Evolutionary conservation across 1,284 basidiomycete genomes (phyloP).

Genomic region (Apiotrichum porosum): DNA sequence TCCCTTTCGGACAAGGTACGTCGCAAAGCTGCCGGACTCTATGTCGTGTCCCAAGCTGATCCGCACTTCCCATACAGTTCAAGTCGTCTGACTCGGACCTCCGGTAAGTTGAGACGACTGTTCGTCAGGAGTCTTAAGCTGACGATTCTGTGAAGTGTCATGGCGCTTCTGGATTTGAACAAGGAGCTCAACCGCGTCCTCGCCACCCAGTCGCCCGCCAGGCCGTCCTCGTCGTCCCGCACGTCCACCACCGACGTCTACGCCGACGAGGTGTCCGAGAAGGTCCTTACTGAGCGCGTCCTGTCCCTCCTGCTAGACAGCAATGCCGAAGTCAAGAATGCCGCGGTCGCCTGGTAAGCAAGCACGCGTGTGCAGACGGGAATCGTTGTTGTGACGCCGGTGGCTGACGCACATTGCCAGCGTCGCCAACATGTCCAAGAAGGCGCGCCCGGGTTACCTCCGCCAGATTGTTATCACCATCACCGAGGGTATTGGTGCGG

Average conservation of each 20-base stretch:
- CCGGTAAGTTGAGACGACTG: too few relatives aligned
- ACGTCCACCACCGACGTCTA: slow-evolving; percentile 9
- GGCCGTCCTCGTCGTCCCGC: neutral
- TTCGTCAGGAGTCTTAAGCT: too few relatives aligned
- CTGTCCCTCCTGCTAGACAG: slow-evolving; percentile 81
- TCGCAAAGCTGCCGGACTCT: neutral
- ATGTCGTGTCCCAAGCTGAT: neutral
- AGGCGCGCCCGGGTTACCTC: slow-evolving; percentile 57
- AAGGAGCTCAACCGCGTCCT: slow-evolving; percentile 71
- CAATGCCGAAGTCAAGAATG: slow-evolving; percentile 97
- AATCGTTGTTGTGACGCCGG: neutral
- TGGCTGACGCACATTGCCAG: slow-evolving; percentile 13
- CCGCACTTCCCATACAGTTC: slow-evolving; percentile 24
- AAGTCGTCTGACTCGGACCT: slow-evolving; percentile 40
- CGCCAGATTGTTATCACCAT: slow-evolving; percentile 77
- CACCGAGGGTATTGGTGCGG: slow-evolving; percentile 17
- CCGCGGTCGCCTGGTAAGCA: slow-evolving; percentile 82
- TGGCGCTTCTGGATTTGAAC: slow-evolving; percentile 89
- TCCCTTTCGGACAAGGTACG: slow-evolving; percentile 19
- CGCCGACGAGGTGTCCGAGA: slow-evolving; percentile 76
- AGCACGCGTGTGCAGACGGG: neutral
- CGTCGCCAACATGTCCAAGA: slow-evolving; percentile 34
- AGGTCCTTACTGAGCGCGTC: slow-evolving; percentile 71
- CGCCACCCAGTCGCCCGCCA: slow-evolving; percentile 33
- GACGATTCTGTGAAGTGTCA: slow-evolving; percentile 79